These are phyloP conservation scores for Ramaria sp. DNA, from an alignment of 768 basidiomycete species.

Conservation along the genomic window DNA sequence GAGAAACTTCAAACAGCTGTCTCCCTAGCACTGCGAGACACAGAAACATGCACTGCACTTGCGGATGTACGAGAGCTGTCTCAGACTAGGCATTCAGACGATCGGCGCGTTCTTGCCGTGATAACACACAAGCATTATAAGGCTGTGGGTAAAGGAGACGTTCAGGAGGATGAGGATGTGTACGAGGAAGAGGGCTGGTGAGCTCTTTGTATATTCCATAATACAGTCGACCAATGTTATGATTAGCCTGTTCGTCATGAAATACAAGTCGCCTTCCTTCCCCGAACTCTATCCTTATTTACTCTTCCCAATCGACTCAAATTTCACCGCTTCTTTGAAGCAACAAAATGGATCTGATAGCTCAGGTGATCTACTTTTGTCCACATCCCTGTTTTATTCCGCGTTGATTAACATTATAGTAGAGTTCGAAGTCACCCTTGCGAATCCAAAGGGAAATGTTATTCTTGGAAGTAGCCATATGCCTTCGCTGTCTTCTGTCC, in stretches of 20 bases:
- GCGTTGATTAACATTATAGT: constrained; percentile 32
- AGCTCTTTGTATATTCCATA: constrained; percentile 11
- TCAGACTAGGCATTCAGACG: neutral
- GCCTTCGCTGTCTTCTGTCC: neutral
- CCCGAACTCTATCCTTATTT: constrained; percentile 16
- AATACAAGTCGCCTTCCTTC: constrained; percentile 19
- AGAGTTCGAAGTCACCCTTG: constrained; percentile 10
- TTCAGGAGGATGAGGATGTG: constrained; percentile 16
- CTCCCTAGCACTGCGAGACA: neutral
- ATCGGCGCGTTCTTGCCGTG: constrained; percentile 30
- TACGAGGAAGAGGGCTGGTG: constrained; percentile 36
- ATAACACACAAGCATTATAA: constrained; percentile 32
- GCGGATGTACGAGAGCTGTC: neutral
- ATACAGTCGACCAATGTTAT: neutral
- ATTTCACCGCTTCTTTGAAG: constrained; percentile 44
- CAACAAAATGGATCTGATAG: constrained; percentile 32
- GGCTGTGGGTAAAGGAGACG: neutral
- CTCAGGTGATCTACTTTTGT: constrained; percentile 23
- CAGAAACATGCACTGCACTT: constrained; percentile 3
- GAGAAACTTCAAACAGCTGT: constrained; percentile 3
- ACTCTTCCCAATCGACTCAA: constrained; percentile 44
- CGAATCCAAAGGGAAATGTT: neutral
- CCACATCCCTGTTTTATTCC: constrained; percentile 17
- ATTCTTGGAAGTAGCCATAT: neutral
- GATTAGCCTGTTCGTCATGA: constrained; percentile 39